phyloP scores from a whole-genome alignment of 78 protist genomes.

The Dictyostelium brefeldianum region DNA sequence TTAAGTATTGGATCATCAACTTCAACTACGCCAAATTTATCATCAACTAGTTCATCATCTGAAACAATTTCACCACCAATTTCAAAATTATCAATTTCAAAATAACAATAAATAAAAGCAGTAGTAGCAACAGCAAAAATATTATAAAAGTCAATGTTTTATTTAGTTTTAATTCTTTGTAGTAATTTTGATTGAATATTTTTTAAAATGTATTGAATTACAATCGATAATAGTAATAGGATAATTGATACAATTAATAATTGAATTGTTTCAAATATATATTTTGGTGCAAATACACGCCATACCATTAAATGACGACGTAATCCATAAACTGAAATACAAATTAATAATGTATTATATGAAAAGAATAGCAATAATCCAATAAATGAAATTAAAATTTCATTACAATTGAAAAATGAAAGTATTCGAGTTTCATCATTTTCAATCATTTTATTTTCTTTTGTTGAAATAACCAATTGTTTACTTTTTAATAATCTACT shows the following conservation, averaged over 20 bases:
- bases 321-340: slow-evolving; percentile 37
- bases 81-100: slow-evolving; percentile 16
- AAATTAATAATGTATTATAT: slow-evolving; percentile 28
- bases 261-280: slow-evolving; percentile 74
- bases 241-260: slow-evolving; percentile 29
- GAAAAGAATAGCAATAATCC: slow-evolving; percentile 17
- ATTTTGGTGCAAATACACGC: slow-evolving; percentile 90
- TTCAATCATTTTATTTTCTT: background rate
- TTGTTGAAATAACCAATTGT: background rate
- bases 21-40: slow-evolving; percentile 1
- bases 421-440: background rate
- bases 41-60: background rate
- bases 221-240: slow-evolving; percentile 10
- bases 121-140: background rate
- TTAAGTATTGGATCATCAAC: background rate
- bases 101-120: background rate
- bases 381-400: slow-evolving; percentile 46
- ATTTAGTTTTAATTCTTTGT: background rate
- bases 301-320: slow-evolving; percentile 93
- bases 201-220: background rate
- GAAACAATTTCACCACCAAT: background rate
- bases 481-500: background rate
- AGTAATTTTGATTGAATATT: background rate
- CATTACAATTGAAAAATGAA: slow-evolving; percentile 6
- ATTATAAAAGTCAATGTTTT: background rate